phyloP scores from a whole-genome alignment of 2,329 filamentous ascomycete genomes.

The Talaromyces amestolkiae region DNA sequence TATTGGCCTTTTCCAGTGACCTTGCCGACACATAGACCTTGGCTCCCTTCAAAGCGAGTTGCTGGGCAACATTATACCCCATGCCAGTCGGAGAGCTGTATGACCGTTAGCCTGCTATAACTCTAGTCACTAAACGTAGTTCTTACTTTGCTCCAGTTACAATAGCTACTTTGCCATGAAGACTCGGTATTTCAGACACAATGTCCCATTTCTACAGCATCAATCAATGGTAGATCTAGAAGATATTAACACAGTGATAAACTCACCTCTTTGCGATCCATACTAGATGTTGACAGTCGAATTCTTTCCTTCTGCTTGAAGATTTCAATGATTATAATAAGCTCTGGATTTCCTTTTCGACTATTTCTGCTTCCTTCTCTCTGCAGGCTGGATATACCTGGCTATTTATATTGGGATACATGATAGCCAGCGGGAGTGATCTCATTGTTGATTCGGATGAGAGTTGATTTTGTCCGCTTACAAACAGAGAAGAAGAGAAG shows the following conservation, averaged over 20 bases:
- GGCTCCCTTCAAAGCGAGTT: conserved; percentile 14
- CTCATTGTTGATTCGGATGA: conserved; percentile 5
- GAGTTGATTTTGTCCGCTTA: conserved; percentile 12
- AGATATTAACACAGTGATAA: neutral
- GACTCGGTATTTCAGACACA: conserved; percentile 14
- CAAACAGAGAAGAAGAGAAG: conserved; percentile 3
- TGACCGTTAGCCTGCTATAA: neutral
- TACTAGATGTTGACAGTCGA: neutral
- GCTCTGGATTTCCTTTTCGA: neutral
- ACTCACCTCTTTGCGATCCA: conserved; percentile 10
- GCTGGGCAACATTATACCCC: conserved; percentile 13
- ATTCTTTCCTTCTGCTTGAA: neutral
- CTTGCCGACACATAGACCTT: conserved; percentile 17
- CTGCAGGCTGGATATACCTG: neutral
- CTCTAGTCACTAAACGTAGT: neutral
- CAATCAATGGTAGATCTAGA: neutral
- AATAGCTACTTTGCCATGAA: conserved; percentile 13
- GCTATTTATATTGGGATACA: conserved; percentile 13
- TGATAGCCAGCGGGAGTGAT: neutral
- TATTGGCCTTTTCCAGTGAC: conserved; percentile 8
- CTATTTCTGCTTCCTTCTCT: neutral
- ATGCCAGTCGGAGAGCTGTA: conserved; percentile 10
- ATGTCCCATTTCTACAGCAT: conserved; percentile 13
- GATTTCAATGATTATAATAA: neutral
- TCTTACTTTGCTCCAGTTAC: conserved; percentile 16